Conservation (phyloP, 768 basidiomycete genomes). For the Lactarius akahatsu region DNA sequence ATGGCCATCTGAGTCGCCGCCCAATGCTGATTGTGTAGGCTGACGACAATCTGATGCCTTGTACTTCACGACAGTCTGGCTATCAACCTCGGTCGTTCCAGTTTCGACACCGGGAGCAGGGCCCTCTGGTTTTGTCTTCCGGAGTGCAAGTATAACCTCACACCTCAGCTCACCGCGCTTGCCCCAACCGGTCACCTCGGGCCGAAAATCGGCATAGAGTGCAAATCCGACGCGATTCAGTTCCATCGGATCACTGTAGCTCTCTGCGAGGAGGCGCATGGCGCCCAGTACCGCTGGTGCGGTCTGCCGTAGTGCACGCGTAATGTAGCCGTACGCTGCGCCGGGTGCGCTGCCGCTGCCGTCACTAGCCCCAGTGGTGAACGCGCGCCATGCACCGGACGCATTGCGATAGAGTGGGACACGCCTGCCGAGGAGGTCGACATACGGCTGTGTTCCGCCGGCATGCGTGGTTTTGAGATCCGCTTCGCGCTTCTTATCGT, state of each 20-base stretch:
- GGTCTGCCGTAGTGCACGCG: constrained; percentile 75
- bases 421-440: constrained; percentile 79
- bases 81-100: neutral
- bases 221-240: constrained; percentile 68
- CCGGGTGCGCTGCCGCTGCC: constrained; percentile 49
- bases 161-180: constrained; percentile 73
- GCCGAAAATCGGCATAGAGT: constrained; percentile 87
- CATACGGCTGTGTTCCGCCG: constrained; percentile 73
- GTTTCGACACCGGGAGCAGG: neutral
- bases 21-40: neutral
- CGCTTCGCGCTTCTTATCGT: constrained; percentile 52
- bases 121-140: constrained; percentile 32
- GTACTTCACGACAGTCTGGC: constrained; percentile 9
- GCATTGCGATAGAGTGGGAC: constrained; percentile 78
- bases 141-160: constrained; percentile 60
- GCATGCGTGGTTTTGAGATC: constrained; percentile 51
- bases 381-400: constrained; percentile 75
- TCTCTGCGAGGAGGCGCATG: constrained; percentile 63
- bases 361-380: constrained; percentile 47
- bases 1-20: constrained; percentile 1
- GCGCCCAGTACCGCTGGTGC: constrained; percentile 77
- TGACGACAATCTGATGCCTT: neutral
- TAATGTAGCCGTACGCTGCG: constrained; percentile 82
- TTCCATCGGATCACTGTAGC: constrained; percentile 51
- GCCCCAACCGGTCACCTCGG: constrained; percentile 81